A percentile compares a stretch with the other conserved stretches of the same genome.
These are phyloP conservation scores for Xanthoconium purpureum DNA, from an alignment of 768 basidiomycete species.

Conservation along the genomic window DNA sequence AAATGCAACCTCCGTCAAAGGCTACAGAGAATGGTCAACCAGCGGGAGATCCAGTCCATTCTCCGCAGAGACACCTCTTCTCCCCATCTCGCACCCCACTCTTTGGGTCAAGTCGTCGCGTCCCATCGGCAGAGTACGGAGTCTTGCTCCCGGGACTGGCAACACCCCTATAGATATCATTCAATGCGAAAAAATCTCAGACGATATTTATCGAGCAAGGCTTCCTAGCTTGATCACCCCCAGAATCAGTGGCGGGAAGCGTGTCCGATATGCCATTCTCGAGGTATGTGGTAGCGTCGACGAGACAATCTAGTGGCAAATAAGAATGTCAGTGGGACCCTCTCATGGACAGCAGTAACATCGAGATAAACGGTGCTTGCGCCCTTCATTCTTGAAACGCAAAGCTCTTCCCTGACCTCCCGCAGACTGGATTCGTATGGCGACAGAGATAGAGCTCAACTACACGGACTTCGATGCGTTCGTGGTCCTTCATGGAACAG, in stretches of 20 bases:
- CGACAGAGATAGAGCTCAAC: constrained; percentile 90
- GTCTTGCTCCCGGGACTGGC: constrained; percentile 32
- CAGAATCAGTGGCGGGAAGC: constrained; percentile 56
- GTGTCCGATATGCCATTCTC: constrained; percentile 81
- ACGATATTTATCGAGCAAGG: constrained; percentile 67
- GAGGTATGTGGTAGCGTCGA: constrained; percentile 51
- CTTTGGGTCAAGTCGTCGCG: constrained; percentile 66
- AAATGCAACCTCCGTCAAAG: constrained; percentile 71
- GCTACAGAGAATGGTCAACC: constrained; percentile 73
- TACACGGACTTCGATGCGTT: constrained; percentile 86
- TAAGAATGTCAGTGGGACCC: constrained; percentile 66
- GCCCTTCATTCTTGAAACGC: not conserved
- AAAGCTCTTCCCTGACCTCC: constrained; percentile 8
- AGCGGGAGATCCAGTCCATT: constrained; percentile 57
- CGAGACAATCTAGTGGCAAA: not conserved
- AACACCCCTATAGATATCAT: constrained; percentile 33
- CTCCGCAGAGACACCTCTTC: constrained; percentile 7
- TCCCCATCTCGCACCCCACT: constrained; percentile 33
- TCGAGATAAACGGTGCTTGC: constrained; percentile 68
- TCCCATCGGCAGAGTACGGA: constrained; percentile 51
- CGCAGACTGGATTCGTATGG: constrained; percentile 86
- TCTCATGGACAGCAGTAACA: constrained; percentile 84
- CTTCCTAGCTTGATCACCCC: constrained; percentile 81
- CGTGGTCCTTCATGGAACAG: constrained; percentile 86
- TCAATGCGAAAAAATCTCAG: constrained; percentile 46